Base-by-base conservation (phyloP, 2,329 filamentous ascomycete genomes). In the Knoxdaviesia proteae region DNA sequence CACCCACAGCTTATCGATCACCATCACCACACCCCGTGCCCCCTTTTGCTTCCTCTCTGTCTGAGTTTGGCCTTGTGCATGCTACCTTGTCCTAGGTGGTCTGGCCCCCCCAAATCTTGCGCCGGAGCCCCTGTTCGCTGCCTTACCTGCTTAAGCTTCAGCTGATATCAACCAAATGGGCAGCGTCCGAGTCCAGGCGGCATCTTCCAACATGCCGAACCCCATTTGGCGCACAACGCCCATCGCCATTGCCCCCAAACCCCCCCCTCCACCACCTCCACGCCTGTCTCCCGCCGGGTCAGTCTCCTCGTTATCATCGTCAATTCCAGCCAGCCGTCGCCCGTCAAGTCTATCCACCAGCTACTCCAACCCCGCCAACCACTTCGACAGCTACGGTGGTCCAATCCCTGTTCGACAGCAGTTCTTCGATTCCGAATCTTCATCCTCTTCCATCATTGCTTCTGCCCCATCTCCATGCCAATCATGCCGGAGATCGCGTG, bases 401-500 rank as follows among this genome's bases (percentile, higher is more conserved):
- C 20, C 3, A 20, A 20, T 3, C 20, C 20, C 20, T 20, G 20
- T 20, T 20, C 20, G 20, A 20, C 20, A 20, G 20, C 20, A 20
- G 20, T 20, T 20, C 20, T 20, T 20, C 20, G 20, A 20, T 20
- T 20, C 3, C 3, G 20, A 20, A 20, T 20, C 20, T 20, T 20
- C 20, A 3, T 20, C 20, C 20, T 20, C 20, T 20, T 20, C 20
- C 20, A 20, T 3, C 20, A 20, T 20, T 20, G 20, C 20, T 20
- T 20, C 63, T 42, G 61, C 64, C 46, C 52, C 60, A 45, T 62
- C 69, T 44, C 71, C 76, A 36, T 84, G 80, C 59, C 79, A 84
- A 61, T 74, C 79, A 46, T 90, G 84, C 58, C 69, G 77, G 48
- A 69, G 71, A 58, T 73, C 80, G 49, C 80, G 82, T 57, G 74